Evolutionary conservation across 129 eudicot species (phyloP).

Genomic region (Flaveria sonorensis): DNA sequence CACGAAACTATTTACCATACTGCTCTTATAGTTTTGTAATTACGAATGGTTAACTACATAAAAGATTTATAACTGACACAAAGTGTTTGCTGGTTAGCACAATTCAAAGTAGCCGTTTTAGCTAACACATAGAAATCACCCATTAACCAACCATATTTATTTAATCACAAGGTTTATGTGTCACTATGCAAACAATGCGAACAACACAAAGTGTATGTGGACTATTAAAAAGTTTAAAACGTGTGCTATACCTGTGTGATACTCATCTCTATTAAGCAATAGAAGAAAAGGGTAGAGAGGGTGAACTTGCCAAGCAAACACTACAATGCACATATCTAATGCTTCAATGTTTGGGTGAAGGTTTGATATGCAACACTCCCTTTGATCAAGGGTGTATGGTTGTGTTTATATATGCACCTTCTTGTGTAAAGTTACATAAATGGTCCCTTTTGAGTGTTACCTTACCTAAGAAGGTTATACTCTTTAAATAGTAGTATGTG

Average conservation of each 20-base stretch:
- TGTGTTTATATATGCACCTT: slow-evolving; percentile 33
- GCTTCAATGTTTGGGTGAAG: not conserved
- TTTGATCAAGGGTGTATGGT: slow-evolving; percentile 28
- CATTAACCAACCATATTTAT: not conserved
- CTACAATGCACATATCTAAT: slow-evolving; percentile 60
- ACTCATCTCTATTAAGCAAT: slow-evolving; percentile 82
- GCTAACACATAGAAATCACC: slow-evolving; percentile 1
- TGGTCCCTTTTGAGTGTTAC: slow-evolving; percentile 31
- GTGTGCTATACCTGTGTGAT: slow-evolving; percentile 56
- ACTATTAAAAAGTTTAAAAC: no score
- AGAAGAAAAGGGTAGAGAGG: slow-evolving; percentile 75
- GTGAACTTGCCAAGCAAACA: slow-evolving; percentile 76
- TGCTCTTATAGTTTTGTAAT: not conserved
- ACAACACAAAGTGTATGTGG: not conserved
- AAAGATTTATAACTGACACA: not conserved
- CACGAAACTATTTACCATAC: not conserved
- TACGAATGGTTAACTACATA: no score
- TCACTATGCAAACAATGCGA: not conserved
- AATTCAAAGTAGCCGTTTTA: not conserved
- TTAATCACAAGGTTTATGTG: not conserved
- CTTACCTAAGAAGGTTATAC: slow-evolving; percentile 4
- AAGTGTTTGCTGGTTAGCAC: not conserved
- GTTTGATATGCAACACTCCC: not conserved
- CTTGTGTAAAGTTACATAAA: slow-evolving; percentile 16
- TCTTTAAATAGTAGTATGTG: not conserved